phyloP scores from a whole-genome alignment of 2,329 filamentous ascomycete genomes.

The Pyrenochaeta sp. region DNA sequence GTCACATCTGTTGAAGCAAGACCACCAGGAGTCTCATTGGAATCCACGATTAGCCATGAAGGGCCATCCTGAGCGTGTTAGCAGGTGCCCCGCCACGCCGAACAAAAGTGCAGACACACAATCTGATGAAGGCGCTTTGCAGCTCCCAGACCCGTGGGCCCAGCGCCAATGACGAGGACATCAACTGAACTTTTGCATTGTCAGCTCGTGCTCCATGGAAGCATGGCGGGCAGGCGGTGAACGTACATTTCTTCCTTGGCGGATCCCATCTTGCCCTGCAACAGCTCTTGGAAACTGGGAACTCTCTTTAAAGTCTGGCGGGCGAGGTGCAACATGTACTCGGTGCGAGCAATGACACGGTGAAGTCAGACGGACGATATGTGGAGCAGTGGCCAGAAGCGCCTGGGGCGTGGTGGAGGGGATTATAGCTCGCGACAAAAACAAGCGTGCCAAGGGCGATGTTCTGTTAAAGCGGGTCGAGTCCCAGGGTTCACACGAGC shows the following conservation, averaged over 20 bases:
- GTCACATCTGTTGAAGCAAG: conserved; percentile 95
- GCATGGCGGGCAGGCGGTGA: conserved; percentile 37
- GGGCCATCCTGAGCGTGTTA: conserved; percentile 73
- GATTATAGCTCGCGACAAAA: conserved; percentile 36
- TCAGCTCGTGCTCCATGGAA: conserved; percentile 26
- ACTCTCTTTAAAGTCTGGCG: conserved; percentile 52
- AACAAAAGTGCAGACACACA: conserved; percentile 62
- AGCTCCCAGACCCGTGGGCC: conserved; percentile 95
- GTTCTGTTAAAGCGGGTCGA: conserved; percentile 20
- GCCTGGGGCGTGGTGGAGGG: conserved; percentile 27
- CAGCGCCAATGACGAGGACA: conserved; percentile 96
- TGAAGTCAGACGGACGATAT: conserved; percentile 8
- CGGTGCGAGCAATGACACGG: conserved; percentile 27
- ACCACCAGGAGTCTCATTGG: conserved; percentile 90
- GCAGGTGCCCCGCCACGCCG: conserved; percentile 25
- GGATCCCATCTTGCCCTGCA: conserved; percentile 51
- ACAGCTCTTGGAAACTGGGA: conserved; percentile 52
- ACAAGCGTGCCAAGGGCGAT: conserved; percentile 37
- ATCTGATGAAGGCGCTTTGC: conserved; percentile 98
- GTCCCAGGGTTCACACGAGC: conserved; percentile 10
- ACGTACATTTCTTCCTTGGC: conserved; percentile 53
- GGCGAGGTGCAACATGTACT: conserved; percentile 51
- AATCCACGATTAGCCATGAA: conserved; percentile 96
- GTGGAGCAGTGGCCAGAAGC: conserved; percentile 26
- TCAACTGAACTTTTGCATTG: conserved; percentile 77